Conservation (phyloP, 805 yeast species). For the Candida tammaniensis region DNA sequence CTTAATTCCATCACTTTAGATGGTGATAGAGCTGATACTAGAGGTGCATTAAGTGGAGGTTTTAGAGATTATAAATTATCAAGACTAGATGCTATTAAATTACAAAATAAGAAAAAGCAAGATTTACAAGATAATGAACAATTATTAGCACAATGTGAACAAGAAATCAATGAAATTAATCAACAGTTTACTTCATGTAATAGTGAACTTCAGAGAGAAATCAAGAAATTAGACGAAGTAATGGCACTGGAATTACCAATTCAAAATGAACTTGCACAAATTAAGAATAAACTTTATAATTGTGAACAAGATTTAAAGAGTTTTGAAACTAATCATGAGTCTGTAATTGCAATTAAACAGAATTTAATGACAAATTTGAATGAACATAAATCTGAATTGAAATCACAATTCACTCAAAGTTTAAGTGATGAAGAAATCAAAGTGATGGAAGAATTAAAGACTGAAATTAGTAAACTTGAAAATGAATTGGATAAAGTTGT, state of each 20-base stretch:
- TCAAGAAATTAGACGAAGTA: conserved; percentile 43
- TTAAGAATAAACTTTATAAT: conserved; percentile 39
- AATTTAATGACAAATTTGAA: conserved; percentile 35
- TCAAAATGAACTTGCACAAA: conserved; percentile 39
- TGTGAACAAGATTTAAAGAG: conserved; percentile 43
- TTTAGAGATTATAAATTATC: conserved; percentile 66
- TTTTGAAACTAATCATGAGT: conserved; percentile 31
- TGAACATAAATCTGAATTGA: conserved; percentile 49
- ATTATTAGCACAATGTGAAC: conserved; percentile 36
- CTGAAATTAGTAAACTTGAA: conserved; percentile 37
- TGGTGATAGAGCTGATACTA: conserved; percentile 84
- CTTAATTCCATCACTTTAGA: conserved; percentile 82
- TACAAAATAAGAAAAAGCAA: conserved; percentile 49
- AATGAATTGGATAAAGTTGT: conserved; percentile 38
- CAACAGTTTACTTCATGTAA: conserved; percentile 49
- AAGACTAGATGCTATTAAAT: conserved; percentile 66
- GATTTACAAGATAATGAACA: conserved; percentile 39
- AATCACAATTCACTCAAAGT: conserved; percentile 50
- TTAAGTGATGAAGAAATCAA: conserved; percentile 49
- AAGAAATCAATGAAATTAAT: conserved; percentile 44
- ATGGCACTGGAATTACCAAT: conserved; percentile 41
- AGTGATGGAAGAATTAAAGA: conserved; percentile 34
- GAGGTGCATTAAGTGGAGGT: conserved; percentile 89
- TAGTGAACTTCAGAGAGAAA: conserved; percentile 36
- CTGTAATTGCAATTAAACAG: conserved; percentile 31